Percentiles rank a stretch among this genome's conserved stretches.
Evolutionary conservation across 1,139 yeast genomes (phyloP).

Genomic region (Saccharomyces hybrid): DNA sequence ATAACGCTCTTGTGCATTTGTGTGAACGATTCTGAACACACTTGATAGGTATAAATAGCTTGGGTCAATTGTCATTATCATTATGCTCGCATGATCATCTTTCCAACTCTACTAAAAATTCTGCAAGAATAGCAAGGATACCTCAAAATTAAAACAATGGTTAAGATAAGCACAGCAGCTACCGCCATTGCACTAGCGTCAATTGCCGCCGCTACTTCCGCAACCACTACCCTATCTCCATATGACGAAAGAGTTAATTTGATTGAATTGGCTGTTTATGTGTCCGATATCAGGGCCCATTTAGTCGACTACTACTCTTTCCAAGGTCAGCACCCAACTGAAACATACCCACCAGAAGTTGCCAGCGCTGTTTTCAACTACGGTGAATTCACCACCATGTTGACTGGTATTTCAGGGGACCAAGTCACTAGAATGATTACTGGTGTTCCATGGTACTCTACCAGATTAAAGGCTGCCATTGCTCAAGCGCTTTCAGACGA

Average conservation of each 20-base stretch:
- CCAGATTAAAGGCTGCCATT: conserved; percentile 7
- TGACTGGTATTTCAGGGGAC: conserved; percentile 2
- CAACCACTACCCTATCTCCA: conserved; percentile 7
- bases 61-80: no score
- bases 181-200: not conserved
- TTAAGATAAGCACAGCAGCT: not conserved
- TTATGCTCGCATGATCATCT: no score
- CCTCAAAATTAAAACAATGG: no score
- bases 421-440: conserved; percentile 8
- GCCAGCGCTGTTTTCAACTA: conserved; percentile 3
- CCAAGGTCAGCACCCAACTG: conserved; percentile 4
- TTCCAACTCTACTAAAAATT: no score
- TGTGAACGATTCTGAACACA: no score
- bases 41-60: no score
- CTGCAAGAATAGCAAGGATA: no score
- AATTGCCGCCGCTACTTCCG: conserved; percentile 4
- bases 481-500: conserved; percentile 1
- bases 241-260: conserved; percentile 5
- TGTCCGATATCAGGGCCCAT: conserved; percentile 6
- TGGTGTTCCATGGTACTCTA: conserved; percentile 13
- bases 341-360: conserved; percentile 6
- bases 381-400: conserved; percentile 1
- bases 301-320: conserved; percentile 2
- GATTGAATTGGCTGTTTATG: conserved; percentile 7
- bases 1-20: no score